Evolutionary conservation across 2,329 filamentous ascomycete species (phyloP), one percentile per base, ranked within the genome.

Genomic region (Hypoxylon sp.): DNA sequence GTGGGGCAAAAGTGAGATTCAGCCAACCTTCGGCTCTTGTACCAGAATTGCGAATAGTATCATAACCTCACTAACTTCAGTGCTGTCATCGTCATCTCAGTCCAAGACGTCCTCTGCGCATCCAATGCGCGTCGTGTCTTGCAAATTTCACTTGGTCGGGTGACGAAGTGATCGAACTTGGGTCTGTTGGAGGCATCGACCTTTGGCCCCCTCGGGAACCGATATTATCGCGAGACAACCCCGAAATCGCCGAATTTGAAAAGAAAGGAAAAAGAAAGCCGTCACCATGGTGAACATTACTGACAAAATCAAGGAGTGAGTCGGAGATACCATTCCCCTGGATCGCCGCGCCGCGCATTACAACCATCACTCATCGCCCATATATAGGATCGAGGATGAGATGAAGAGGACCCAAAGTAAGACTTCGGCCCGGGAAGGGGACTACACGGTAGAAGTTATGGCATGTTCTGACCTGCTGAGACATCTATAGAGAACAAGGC

Each of bases 221-320:
- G 3, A 35, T 15, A 17, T 27, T 35, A 35, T 35, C 31, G 31
- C 31, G 31, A 35, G 31, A 11, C 31, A 35, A 35, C 7, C 31
- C 31, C 31, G 31, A 35, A 35, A 21, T 27, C 23, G n/a, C 23
- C 29, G 27, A 29, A 45, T 26, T 42, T 35, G 18, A n/a, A 11
- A n/a, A 3, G 5, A 33, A 8, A 15, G 18, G n/a, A 11, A n/a
- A 3, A 3, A 33, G n/a, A 15, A 55, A 61, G 55, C 60, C 64
- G 63, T 53, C 77, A 84, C 79, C 71, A 99, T 99, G 95, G 95
- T 98, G 77, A 98, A 98, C 81, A 99, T 99, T 67, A 98, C 95
- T 66, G 96, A 99, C 53, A 98, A 97, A 85, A 99, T 99, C 81
- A 99, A 99, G 84, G 95, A 98, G 94, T 97, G 78, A 72, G 88